Evolutionary conservation across 139 green algal species (phyloP), one percentile per base, ranked within the genome.

Genomic region (Mesotaenium endlicherianum): DNA sequence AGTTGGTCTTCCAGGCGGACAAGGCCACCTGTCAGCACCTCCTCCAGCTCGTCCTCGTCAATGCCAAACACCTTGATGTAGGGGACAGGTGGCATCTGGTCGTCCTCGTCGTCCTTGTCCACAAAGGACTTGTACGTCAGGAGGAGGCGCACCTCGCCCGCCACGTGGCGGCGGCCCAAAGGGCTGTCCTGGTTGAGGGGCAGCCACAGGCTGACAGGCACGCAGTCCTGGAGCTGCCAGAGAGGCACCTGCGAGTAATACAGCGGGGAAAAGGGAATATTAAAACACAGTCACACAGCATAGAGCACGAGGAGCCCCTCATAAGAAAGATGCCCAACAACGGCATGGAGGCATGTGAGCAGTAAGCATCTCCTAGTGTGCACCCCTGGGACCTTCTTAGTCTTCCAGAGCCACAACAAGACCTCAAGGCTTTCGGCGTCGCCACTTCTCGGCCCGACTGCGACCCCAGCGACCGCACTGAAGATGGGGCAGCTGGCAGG

Each of bases 121-220:
- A 86, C 80, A 36, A 69, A 86, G 6, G 80, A 86, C 80, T 86
- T 86, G 68, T 86, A 86, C 30, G 80, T 86, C 20, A 86, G 70
- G 3, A 83, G 41, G 26, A 86, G 77, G 41, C 80, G 69, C 20
- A 86, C 31, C 71, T 83, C 69, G 44, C 80, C 80, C 3, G 70
- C 38, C 43, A 82, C 80, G 6, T 42, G 80, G 8, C 69, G 47
- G 30, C 85, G 70, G 70, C 80, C 80, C 16, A 86, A 83, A 8
- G 80, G 80, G 30, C 68, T 70, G 43, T 86, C 55, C 41, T 72
- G 69, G 40, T 69, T 82, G 16, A 86, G 70, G 39, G 80, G 80
- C 17, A 69, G 36, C 80, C 80, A 86, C 31, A 86, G 43, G 43
- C 30, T 57, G 30, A 84, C 14, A 14, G 80, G 80, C 49, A 86